Evolutionary conservation across 257 asterid genomes (phyloP).

Genomic region (Solanum etuberosum): DNA sequence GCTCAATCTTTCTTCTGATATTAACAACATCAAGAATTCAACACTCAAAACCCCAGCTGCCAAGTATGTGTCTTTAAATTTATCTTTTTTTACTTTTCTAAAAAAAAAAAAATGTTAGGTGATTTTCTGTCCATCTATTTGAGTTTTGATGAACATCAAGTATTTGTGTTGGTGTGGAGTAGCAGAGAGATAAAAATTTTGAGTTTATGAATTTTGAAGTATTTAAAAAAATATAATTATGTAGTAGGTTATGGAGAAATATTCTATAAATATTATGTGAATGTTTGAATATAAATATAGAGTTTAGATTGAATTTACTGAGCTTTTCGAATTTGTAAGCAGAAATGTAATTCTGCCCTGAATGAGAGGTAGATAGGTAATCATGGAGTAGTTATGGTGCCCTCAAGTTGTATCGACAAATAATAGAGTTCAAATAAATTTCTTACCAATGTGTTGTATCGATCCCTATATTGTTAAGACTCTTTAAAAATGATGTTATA

Average conservation of each 20-base stretch:
- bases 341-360: background rate
- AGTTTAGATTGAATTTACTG: background rate
- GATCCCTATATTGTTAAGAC: background rate
- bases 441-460: background rate
- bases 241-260: background rate
- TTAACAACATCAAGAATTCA: background rate
- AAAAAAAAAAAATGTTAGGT: background rate
- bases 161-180: background rate
- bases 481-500: background rate
- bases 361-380: background rate
- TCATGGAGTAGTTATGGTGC: background rate
- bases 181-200: background rate
- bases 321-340: background rate
- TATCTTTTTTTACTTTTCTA: background rate
- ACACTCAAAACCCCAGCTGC: background rate
- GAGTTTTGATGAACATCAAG: background rate
- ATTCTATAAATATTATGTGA: background rate
- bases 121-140: background rate
- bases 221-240: background rate
- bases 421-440: background rate
- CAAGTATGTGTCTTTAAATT: background rate
- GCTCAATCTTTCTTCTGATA: slow-evolving; percentile 5
- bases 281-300: background rate
- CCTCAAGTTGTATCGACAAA: background rate
- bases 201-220: background rate